Conservation (phyloP, 441 rosid species). For the Pelargonium myrrhifolium region DNA sequence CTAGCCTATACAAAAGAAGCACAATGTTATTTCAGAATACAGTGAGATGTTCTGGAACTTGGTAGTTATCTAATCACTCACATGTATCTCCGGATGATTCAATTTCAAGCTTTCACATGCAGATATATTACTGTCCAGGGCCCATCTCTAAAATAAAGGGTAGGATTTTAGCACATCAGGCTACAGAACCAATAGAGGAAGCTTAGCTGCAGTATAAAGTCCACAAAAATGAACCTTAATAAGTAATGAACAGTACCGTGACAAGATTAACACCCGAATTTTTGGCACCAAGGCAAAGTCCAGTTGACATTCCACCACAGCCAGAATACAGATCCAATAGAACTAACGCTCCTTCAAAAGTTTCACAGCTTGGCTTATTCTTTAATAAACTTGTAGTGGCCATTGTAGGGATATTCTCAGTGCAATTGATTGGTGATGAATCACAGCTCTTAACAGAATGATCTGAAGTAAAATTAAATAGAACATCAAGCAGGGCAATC, state of each 20-base stretch:
- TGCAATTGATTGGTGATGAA: conserved; percentile 20
- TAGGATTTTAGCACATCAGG: conserved; percentile 1
- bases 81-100: conserved; percentile 63
- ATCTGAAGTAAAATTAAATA: conserved; percentile 32
- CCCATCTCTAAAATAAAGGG: conserved; percentile 49
- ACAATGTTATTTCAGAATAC: conserved; percentile 6
- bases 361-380: conserved; percentile 15
- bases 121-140: conserved; percentile 50
- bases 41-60: not conserved
- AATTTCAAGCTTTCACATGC: conserved; percentile 51
- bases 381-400: conserved; percentile 8
- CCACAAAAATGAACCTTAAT: conserved; percentile 8
- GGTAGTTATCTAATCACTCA: conserved; percentile 13
- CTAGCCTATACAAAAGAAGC: conserved; percentile 49
- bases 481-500: conserved; percentile 16
- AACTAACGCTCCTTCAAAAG: conserved; percentile 22
- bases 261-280: conserved; percentile 44
- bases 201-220: conserved; percentile 16
- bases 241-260: conserved; percentile 28
- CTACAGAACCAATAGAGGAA: conserved; percentile 15
- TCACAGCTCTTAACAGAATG: conserved; percentile 26
- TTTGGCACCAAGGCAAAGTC: conserved; percentile 63
- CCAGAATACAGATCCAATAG: conserved; percentile 71
- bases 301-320: conserved; percentile 89
- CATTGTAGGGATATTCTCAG: conserved; percentile 21